These are phyloP conservation scores for Iberis pinnata DNA, from an alignment of 345 rosid genomes.

Conservation along the genomic window DNA sequence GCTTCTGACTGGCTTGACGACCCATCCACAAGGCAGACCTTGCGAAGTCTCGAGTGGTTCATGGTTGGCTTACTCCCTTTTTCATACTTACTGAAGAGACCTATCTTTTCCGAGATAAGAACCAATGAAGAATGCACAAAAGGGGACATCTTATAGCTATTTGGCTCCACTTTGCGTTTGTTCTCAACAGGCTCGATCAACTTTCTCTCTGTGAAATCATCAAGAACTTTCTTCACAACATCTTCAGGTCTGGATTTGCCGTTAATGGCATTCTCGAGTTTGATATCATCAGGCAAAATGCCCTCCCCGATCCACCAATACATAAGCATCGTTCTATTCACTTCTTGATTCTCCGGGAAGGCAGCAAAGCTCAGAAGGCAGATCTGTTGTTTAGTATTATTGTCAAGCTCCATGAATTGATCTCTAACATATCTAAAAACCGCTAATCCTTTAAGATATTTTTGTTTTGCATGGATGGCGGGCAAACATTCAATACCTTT, in stretches of 20 bases:
- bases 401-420: constrained; percentile 16
- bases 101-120: constrained; percentile 10
- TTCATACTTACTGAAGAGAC: constrained; percentile 27
- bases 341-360: constrained; percentile 42
- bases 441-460: neutral
- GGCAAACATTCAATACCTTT: constrained; percentile 20
- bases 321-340: constrained; percentile 39
- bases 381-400: neutral
- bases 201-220: constrained; percentile 8
- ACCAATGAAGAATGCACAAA: constrained; percentile 38
- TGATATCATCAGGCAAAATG: neutral
- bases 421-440: constrained; percentile 1
- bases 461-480: neutral
- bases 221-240: constrained; percentile 20
- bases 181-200: constrained; percentile 34
- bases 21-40: constrained; percentile 40
- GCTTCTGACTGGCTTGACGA: constrained; percentile 16
- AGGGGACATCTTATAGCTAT: constrained; percentile 40
- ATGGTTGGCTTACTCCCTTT: constrained; percentile 21
- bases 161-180: constrained; percentile 23
- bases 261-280: too few relatives aligned
- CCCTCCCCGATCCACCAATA: constrained; percentile 58
- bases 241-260: neutral
- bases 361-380: constrained; percentile 39
- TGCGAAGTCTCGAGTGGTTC: neutral